A percentile compares a stretch with the other conserved stretches of the same genome.
These are phyloP conservation scores for Firmiana major DNA, from an alignment of 345 rosid genomes.

Conservation along the genomic window DNA sequence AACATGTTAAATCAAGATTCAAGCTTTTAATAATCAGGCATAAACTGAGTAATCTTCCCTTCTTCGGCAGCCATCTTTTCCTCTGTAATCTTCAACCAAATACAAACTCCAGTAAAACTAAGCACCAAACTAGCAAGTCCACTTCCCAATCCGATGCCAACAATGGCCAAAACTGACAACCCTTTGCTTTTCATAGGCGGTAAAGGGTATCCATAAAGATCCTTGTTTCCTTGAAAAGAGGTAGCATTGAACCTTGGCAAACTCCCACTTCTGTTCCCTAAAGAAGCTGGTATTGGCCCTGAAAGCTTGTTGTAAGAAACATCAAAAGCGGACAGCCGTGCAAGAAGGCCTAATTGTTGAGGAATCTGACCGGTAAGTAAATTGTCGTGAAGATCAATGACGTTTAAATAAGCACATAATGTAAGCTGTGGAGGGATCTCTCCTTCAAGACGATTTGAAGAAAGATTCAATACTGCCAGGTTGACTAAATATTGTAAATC, in stretches of 20 bases:
- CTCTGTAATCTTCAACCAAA: constrained; percentile 67
- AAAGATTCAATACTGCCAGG: constrained; percentile 89
- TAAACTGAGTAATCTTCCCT: constrained; percentile 52
- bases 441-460: constrained; percentile 69
- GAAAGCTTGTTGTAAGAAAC: constrained; percentile 69
- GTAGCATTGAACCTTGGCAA: constrained; percentile 64
- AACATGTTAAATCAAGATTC: not conserved
- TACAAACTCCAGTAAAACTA: constrained; percentile 85
- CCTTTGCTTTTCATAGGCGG: constrained; percentile 59
- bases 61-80: constrained; percentile 60
- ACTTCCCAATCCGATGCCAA: constrained; percentile 93
- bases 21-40: constrained; percentile 52
- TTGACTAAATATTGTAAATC: constrained; percentile 72
- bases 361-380: constrained; percentile 69
- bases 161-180: constrained; percentile 76
- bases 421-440: constrained; percentile 76
- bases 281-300: constrained; percentile 62
- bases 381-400: constrained; percentile 85
- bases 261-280: constrained; percentile 64
- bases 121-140: constrained; percentile 83
- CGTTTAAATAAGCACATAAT: constrained; percentile 78
- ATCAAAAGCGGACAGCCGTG: constrained; percentile 74
- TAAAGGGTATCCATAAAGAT: constrained; percentile 81
- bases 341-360: constrained; percentile 56
- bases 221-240: constrained; percentile 75